phyloP scores from a whole-genome alignment of 257 asterid species.

The Orobanche coerulescens region DNA sequence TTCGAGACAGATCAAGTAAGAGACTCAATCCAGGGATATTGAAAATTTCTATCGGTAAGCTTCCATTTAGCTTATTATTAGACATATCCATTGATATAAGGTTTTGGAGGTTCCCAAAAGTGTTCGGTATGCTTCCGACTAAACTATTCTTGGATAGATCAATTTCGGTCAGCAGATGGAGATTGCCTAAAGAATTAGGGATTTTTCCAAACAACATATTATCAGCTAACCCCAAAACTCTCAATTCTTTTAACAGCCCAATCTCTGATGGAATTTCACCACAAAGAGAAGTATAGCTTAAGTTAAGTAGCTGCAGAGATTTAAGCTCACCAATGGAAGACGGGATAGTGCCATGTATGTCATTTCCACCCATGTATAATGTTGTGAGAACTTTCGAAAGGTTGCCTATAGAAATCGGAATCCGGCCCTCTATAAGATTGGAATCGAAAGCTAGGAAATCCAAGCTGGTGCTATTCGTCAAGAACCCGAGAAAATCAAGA shows the following conservation, averaged over 20 bases:
- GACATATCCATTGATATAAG: conserved; percentile 43
- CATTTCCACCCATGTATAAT: conserved; percentile 43
- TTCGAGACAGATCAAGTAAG: conserved; percentile 42
- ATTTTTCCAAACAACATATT: conserved; percentile 37
- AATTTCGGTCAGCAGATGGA: conserved; percentile 28
- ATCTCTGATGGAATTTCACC: conserved; percentile 50
- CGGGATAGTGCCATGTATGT: conserved; percentile 36
- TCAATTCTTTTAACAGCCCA: conserved; percentile 33
- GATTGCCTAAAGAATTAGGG: conserved; percentile 46
- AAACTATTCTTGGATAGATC: conserved; percentile 47
- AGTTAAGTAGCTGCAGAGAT: conserved; percentile 29
- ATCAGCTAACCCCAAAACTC: conserved; percentile 29
- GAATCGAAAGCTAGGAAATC: conserved; percentile 37
- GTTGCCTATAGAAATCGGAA: conserved; percentile 51
- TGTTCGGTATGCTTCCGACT: conserved; percentile 35
- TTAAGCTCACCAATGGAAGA: conserved; percentile 43
- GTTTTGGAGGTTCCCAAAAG: conserved; percentile 28
- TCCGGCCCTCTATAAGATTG: conserved; percentile 42
- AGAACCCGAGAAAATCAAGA: conserved; percentile 31
- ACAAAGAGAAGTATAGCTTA: conserved; percentile 29
- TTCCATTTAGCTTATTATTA: conserved; percentile 40
- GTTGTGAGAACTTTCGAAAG: conserved; percentile 38
- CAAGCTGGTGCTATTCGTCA: conserved; percentile 41
- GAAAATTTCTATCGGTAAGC: conserved; percentile 34
- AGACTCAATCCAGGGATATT: conserved; percentile 32